A percentile compares a stretch with the other conserved stretches of the same genome.
These are phyloP conservation scores for Botrytis deweyae DNA, from an alignment of 2,329 filamentous ascomycete species.

Conservation along the genomic window DNA sequence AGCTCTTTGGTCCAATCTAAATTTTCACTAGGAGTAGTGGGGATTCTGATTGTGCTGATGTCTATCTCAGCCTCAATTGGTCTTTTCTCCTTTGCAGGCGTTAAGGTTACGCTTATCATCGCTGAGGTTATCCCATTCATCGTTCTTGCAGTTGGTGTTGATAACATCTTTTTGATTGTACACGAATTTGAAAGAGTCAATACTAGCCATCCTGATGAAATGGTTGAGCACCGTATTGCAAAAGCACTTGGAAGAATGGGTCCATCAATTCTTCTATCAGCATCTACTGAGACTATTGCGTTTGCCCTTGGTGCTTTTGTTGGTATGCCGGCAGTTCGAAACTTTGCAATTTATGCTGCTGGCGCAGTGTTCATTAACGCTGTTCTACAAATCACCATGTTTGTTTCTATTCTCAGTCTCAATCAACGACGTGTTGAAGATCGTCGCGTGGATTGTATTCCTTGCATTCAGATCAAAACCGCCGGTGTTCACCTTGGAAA, in stretches of 20 bases:
- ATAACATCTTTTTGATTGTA: constrained; percentile 98
- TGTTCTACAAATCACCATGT: constrained; percentile 95
- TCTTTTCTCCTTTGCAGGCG: constrained; percentile 84
- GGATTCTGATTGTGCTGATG: constrained; percentile 95
- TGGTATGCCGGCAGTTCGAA: constrained; percentile 95
- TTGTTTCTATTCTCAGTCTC: constrained; percentile 83
- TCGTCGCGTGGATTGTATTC: constrained; percentile 86
- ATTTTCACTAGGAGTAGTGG: constrained; percentile 90
- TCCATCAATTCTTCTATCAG: constrained; percentile 91
- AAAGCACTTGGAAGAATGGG: constrained; percentile 94
- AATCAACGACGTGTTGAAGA: constrained; percentile 92
- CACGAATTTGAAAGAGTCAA: constrained; percentile 98
- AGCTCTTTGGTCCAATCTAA: constrained; percentile 92
- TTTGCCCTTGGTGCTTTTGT: constrained; percentile 92
- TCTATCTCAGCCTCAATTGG: constrained; percentile 95
- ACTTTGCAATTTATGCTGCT: constrained; percentile 95
- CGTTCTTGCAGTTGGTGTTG: constrained; percentile 91
- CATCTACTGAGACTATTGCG: constrained; percentile 89
- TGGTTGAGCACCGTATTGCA: constrained; percentile 81
- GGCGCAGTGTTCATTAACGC: constrained; percentile 97
- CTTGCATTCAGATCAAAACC: constrained; percentile 78
- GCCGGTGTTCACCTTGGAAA: constrained; percentile 65
- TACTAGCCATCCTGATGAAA: constrained; percentile 82
- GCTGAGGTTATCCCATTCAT: constrained; percentile 98
- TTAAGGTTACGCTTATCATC: constrained; percentile 96